A percentile compares a stretch with the other conserved stretches of the same genome.
Evolutionary conservation across 2,329 filamentous ascomycete genomes (phyloP).

Genomic region (Phymatotrichopsis omnivora): DNA sequence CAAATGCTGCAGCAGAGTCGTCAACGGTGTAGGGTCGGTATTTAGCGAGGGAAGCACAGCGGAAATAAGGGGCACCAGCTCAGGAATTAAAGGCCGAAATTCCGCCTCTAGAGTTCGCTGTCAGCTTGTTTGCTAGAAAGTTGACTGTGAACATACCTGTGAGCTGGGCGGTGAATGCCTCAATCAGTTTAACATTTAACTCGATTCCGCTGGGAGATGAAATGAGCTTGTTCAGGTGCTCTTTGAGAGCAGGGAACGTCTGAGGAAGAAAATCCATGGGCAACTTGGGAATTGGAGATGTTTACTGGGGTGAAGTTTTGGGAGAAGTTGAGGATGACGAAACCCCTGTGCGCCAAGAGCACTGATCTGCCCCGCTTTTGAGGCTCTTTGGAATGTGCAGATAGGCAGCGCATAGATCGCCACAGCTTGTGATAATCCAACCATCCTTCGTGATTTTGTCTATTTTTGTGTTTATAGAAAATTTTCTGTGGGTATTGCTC

Average conservation of each 20-base stretch:
- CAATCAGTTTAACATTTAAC: constrained; percentile 17
- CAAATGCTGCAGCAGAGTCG: constrained; percentile 19
- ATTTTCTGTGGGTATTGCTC: no score
- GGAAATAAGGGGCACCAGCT: constrained; percentile 17
- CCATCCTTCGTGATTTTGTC: no score
- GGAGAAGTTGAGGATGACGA: background rate
- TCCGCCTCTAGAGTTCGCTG: constrained; percentile 8
- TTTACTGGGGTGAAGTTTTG: constrained; percentile 10
- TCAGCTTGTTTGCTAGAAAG: constrained; percentile 7
- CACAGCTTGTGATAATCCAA: no score
- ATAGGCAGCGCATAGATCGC: no score
- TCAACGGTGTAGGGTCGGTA: constrained; percentile 19
- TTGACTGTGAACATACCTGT: constrained; percentile 7
- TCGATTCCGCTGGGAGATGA: constrained; percentile 10
- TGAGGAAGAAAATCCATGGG: constrained; percentile 5
- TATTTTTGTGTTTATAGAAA: no score
- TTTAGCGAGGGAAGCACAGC: constrained; percentile 8
- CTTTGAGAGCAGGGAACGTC: constrained; percentile 6
- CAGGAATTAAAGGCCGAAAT: constrained; percentile 12
- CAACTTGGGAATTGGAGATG: no score
- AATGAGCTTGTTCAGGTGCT: constrained; percentile 16
- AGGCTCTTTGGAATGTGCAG: no score
- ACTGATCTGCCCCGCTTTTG: no score
- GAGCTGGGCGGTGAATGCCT: constrained; percentile 23
- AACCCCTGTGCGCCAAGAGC: background rate